A percentile compares a stretch with the other conserved stretches of the same genome.
Evolutionary conservation across 2,329 filamentous ascomycete species (phyloP).

Genomic region (Metarhizium album): DNA sequence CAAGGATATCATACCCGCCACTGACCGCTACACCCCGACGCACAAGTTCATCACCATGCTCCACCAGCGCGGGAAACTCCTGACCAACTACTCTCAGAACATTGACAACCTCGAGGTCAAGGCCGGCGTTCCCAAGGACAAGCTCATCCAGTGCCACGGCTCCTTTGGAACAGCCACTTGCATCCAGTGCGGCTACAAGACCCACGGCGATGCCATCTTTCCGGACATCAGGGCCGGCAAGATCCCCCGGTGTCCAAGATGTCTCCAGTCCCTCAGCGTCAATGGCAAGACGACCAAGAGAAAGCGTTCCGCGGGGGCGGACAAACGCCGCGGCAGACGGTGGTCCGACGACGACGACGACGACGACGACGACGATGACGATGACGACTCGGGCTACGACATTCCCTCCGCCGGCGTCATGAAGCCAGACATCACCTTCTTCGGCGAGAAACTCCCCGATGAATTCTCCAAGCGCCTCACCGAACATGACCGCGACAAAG

Average conservation of each 20-base stretch:
- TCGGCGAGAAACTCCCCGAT: constrained; percentile 80
- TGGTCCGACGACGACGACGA: constrained; percentile 27
- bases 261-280: constrained; percentile 42
- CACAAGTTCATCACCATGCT: constrained; percentile 89
- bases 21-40: constrained; percentile 76
- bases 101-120: constrained; percentile 92
- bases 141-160: constrained; percentile 91
- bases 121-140: constrained; percentile 70
- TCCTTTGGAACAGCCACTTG: constrained; percentile 91
- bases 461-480: constrained; percentile 72
- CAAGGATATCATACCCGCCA: constrained; percentile 76
- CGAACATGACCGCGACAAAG: constrained; percentile 67
- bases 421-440: constrained; percentile 98
- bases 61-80: constrained; percentile 75
- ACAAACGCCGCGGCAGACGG: constrained; percentile 25
- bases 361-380: constrained; percentile 39
- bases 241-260: constrained; percentile 69
- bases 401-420: constrained; percentile 67
- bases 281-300: constrained; percentile 22
- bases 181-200: constrained; percentile 65
- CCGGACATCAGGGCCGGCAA: constrained; percentile 63
- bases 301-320: constrained; percentile 28
- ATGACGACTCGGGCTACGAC: constrained; percentile 37
- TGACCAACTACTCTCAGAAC: constrained; percentile 98
- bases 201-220: constrained; percentile 68